Conservation (phyloP, 2,329 filamentous ascomycete genomes). For the Eutypella sp. region DNA sequence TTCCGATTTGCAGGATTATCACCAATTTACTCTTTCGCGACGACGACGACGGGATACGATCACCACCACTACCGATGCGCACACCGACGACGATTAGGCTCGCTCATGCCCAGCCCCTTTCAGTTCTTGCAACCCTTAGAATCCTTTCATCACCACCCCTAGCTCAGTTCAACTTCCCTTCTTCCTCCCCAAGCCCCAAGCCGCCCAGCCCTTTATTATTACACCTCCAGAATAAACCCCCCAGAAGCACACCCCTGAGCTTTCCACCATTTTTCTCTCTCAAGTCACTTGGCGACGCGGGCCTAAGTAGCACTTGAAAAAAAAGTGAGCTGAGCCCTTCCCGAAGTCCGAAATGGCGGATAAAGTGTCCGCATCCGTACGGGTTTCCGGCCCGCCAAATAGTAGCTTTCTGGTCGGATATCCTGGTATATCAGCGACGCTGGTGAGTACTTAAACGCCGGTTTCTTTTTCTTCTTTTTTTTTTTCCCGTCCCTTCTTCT, state of each 20-base stretch:
- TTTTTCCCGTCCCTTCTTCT: background rate
- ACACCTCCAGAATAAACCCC: background rate
- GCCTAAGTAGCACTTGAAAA: too few species aligned
- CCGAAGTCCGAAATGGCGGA: constrained; percentile 26
- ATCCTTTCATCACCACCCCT: too few species aligned
- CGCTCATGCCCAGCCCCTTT: background rate
- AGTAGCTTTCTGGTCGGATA: constrained; percentile 96
- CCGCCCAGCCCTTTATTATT: background rate
- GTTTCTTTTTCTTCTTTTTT: constrained; percentile 4
- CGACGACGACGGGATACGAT: too few species aligned
- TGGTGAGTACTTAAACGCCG: constrained; percentile 59
- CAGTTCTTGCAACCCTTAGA: too few species aligned
- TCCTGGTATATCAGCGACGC: constrained; percentile 92
- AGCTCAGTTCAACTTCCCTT: background rate
- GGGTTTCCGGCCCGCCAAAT: constrained; percentile 95
- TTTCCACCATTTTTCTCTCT: constrained; percentile 15
- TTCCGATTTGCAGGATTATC: too few species aligned
- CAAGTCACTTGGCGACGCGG: constrained; percentile 11
- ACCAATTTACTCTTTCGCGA: too few species aligned
- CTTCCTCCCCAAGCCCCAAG: background rate
- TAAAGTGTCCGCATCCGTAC: constrained; percentile 73
- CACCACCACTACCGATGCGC: background rate
- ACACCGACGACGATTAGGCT: background rate
- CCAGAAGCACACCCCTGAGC: constrained; percentile 9
- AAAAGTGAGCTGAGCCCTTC: constrained; percentile 5